A percentile compares a stretch with the other conserved stretches of the same genome.
phyloP scores from a whole-genome alignment of 352 stramenopile species.

The Phytophthora brassicae region DNA sequence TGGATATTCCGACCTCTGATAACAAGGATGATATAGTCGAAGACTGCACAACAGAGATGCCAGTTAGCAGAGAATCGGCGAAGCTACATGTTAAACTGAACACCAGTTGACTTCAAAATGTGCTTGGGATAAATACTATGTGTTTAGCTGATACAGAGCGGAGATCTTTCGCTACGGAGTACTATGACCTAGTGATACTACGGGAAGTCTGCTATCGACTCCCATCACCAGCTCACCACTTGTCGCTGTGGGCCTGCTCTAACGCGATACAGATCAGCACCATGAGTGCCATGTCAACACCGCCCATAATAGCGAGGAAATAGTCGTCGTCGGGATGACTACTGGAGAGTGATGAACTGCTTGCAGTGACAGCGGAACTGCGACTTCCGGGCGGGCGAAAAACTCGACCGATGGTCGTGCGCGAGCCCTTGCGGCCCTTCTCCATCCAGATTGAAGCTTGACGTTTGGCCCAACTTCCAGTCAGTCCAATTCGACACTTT shows the following conservation, averaged over 20 bases:
- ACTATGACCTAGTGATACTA: conserved; percentile 2
- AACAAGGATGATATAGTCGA: no score
- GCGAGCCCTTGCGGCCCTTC: conserved; percentile 22
- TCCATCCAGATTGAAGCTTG: conserved; percentile 44
- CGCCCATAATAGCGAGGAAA: conserved; percentile 35
- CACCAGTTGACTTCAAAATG: conserved; percentile 14
- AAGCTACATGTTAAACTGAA: not conserved
- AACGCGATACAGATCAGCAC: conserved; percentile 48
- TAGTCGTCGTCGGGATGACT: conserved; percentile 33
- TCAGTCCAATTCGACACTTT: conserved; percentile 36
- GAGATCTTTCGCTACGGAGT: conserved; percentile 9
- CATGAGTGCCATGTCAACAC: conserved; percentile 45
- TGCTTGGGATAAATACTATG: conserved; percentile 27
- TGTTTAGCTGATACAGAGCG: conserved; percentile 18
- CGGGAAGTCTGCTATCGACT: not conserved
- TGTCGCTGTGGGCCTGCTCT: conserved; percentile 33
- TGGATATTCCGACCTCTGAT: no score
- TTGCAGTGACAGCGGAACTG: conserved; percentile 23
- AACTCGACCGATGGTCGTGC: conserved; percentile 33
- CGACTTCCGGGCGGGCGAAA: conserved; percentile 27
- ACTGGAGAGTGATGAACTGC: conserved; percentile 24
- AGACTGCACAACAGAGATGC: no score
- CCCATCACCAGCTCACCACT: conserved; percentile 23
- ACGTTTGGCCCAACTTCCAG: conserved; percentile 31
- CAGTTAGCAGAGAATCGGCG: no score